A percentile compares a stretch with the other conserved stretches of the same genome.
Conservation (phyloP, 225 moss, liverwort and hornwort genomes). For the Thuidium tamariscinum region DNA sequence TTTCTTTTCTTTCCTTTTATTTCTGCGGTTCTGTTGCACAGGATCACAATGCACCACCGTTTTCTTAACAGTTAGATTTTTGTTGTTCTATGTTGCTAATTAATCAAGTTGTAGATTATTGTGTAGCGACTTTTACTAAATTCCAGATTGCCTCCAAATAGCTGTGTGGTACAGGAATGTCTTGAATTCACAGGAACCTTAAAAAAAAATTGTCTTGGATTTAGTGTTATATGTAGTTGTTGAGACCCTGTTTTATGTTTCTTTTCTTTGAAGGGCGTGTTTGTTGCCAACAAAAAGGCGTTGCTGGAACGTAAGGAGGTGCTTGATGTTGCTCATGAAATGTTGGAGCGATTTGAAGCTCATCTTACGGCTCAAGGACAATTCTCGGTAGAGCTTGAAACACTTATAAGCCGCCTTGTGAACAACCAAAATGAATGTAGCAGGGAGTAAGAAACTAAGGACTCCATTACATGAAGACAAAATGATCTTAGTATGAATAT, state of each 20-base stretch:
- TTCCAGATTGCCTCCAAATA: not conserved
- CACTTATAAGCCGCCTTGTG: not conserved
- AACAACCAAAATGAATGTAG: not conserved
- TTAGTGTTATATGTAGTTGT: not conserved
- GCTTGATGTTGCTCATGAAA: slow-evolving; percentile 74
- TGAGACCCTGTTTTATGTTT: not conserved
- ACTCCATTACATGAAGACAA: not conserved
- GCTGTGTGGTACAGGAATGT: not conserved
- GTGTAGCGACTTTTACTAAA: not conserved
- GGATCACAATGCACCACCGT: not conserved
- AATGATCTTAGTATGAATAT: not conserved
- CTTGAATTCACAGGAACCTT: not conserved
- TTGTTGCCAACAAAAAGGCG: slow-evolving; percentile 80
- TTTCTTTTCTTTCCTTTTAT: not conserved
- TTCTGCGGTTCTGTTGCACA: not conserved
- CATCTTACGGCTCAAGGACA: slow-evolving; percentile 84
- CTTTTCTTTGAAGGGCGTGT: slow-evolving; percentile 52
- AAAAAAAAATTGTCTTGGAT: not conserved
- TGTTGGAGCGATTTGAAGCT: slow-evolving; percentile 96
- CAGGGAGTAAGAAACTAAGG: not conserved
- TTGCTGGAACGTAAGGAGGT: slow-evolving; percentile 66
- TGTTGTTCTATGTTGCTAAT: not conserved
- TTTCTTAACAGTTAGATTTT: not conserved
- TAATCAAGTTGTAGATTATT: not conserved
- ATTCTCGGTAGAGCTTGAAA: slow-evolving; percentile 45